Percentiles rank a stretch among this genome's conserved stretches.
phyloP scores from a whole-genome alignment of 2,329 filamentous ascomycete species.

The Myriosclerotinia scirpicola region DNA sequence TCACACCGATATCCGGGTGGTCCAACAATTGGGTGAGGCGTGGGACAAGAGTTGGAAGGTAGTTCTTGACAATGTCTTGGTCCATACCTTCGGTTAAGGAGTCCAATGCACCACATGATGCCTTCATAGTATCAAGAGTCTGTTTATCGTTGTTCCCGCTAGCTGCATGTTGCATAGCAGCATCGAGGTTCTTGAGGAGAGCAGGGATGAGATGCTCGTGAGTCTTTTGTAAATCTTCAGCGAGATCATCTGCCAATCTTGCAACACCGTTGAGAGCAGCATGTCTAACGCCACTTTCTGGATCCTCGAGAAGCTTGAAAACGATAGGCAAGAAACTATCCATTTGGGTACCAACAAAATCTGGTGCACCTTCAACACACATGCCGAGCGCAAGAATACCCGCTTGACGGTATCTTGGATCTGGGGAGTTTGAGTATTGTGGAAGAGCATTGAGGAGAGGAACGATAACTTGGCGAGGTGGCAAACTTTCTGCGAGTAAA shows the following conservation, averaged over 20 bases:
- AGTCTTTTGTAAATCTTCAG: constrained; percentile 83
- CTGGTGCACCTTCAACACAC: constrained; percentile 93
- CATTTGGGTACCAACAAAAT: constrained; percentile 95
- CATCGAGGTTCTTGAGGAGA: constrained; percentile 85
- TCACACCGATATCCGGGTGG: constrained; percentile 84
- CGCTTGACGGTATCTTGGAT: constrained; percentile 81
- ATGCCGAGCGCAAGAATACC: constrained; percentile 90
- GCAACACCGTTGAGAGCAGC: constrained; percentile 86
- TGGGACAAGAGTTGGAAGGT: constrained; percentile 79
- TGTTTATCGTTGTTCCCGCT: constrained; percentile 58
- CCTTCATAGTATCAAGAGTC: constrained; percentile 82
- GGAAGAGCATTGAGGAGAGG: constrained; percentile 86
- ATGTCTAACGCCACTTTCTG: constrained; percentile 80
- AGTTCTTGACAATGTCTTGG: constrained; percentile 74
- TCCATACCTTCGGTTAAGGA: constrained; percentile 86
- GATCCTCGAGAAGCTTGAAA: constrained; percentile 78
- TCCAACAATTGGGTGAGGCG: constrained; percentile 81
- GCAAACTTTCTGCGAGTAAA: constrained; percentile 81
- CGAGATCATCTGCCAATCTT: constrained; percentile 87
- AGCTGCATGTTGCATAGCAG: constrained; percentile 61
- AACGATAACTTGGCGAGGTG: constrained; percentile 90
- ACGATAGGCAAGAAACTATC: constrained; percentile 82
- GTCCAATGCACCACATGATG: constrained; percentile 86
- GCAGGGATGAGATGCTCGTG: constrained; percentile 82
- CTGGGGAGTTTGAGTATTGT: constrained; percentile 70